Evolutionary conservation across 768 basidiomycete genomes (phyloP).

Genomic region (Boletus rufocinnamomeus): DNA sequence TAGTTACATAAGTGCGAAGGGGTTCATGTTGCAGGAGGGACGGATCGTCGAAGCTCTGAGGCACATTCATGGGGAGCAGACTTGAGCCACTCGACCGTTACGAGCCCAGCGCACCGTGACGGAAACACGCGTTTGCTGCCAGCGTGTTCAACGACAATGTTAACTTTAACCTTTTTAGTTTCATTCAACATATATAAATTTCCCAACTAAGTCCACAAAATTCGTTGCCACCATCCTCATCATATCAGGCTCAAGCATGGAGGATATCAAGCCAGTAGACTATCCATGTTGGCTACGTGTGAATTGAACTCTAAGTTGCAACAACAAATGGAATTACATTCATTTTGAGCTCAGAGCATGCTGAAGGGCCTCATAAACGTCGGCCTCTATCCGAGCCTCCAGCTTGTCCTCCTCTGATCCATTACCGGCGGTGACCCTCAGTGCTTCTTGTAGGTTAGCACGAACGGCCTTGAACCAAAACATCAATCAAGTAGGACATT

Average conservation of each 20-base stretch:
- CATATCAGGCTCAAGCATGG: neutral
- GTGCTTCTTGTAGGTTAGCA: constrained; percentile 84
- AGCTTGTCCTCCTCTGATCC: constrained; percentile 93
- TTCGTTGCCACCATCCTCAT: too few relatives aligned
- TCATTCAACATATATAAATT: neutral
- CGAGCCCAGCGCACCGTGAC: neutral
- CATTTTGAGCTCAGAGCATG: constrained; percentile 67
- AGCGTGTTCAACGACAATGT: neutral
- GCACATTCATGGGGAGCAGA: constrained; percentile 20
- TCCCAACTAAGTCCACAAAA: neutral
- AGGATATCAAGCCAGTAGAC: neutral
- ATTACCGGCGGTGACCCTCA: constrained; percentile 75
- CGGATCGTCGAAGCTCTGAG: constrained; percentile 14
- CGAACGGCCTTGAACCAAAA: constrained; percentile 73
- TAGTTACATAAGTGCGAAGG: constrained; percentile 7
- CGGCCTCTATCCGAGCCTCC: constrained; percentile 92
- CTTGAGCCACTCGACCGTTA: neutral
- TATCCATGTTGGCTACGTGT: neutral
- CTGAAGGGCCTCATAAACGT: constrained; percentile 95
- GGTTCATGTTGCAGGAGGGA: constrained; percentile 28
- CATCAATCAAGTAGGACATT: constrained; percentile 6
- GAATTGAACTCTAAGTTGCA: constrained; percentile 18
- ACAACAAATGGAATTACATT: constrained; percentile 11
- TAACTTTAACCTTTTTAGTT: neutral
- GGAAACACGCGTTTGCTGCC: neutral